Percentiles rank a stretch among this genome's conserved stretches.
Conservation (phyloP, 2,329 filamentous ascomycete genomes). For the Metarhizium brunneum region DNA sequence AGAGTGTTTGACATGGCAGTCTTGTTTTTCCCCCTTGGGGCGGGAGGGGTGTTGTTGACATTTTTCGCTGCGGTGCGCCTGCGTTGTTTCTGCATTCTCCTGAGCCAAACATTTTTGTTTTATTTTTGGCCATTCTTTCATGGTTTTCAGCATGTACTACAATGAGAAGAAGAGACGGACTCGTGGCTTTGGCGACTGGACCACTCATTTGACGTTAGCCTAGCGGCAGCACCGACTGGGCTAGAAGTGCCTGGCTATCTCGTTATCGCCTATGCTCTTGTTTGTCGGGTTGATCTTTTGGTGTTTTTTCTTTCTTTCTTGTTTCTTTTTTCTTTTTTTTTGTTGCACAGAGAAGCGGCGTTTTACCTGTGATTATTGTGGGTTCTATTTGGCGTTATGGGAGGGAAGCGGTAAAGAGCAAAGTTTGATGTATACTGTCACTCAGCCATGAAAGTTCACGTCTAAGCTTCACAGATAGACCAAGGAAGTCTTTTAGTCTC, state of each 20-base stretch:
- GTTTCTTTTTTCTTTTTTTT: not conserved
- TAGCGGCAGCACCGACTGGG: not conserved
- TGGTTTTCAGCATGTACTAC: not conserved
- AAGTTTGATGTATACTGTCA: slow-evolving; percentile 19
- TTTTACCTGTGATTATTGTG: slow-evolving; percentile 11
- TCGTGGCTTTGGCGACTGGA: not conserved
- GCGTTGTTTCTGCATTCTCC: not conserved
- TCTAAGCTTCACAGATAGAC: slow-evolving; percentile 11
- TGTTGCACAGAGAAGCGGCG: slow-evolving; percentile 14
- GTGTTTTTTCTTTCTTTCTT: not conserved
- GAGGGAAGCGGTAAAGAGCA: slow-evolving; percentile 18
- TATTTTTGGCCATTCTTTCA: not conserved
- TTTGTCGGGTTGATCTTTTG: not conserved
- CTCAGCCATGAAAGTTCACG: slow-evolving; percentile 11
- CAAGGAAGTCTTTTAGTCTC: slow-evolving; percentile 2
- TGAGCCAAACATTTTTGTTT: not conserved
- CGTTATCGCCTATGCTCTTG: not conserved
- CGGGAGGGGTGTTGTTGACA: no score
- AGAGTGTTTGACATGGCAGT: not conserved
- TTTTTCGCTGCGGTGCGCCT: no score
- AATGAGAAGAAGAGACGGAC: not conserved
- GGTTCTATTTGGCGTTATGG: slow-evolving; percentile 20
- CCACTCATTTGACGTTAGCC: not conserved
- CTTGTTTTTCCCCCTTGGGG: no score
- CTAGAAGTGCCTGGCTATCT: not conserved